Evolutionary conservation across 1,284 basidiomycete species (phyloP), one percentile per base, ranked within the genome.

Genomic region (Xanthoconium separans): DNA sequence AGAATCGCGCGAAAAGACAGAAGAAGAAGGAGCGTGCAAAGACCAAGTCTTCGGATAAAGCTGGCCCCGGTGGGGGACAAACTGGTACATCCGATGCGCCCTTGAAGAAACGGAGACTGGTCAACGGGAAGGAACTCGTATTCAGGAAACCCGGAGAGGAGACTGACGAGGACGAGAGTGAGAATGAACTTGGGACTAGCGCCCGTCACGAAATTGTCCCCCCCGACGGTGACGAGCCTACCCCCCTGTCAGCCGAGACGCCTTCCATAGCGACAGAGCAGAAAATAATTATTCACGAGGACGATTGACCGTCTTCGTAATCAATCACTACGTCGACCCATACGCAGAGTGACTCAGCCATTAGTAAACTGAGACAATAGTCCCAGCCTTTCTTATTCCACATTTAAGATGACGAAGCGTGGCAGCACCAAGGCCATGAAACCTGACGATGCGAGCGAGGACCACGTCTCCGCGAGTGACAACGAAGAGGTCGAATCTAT

Each of bases 1-100:
- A 94, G 75, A 97, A 97, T 69, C 81, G 95, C 16, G 89, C 91
- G 11, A 95, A 91, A 69, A 77, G 95, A 47, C 89, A 87, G 71
- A 95, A 95, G 79, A 92, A 93, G 78, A 98, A 95, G 70, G 85
- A 80, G 59, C 80, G 77, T 45, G 74, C 75, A 65, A 85, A 83
- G 65, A 66, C 58, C 6, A 82, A 80, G 62, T 20, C 57, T 4
- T 58, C 48, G 18, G 69, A 69, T 39, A 71, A 68, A 34, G 44
- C 60, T n/a, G 64, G 61, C 16, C 57, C 55, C 7, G 47, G 56
- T 42, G 67, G 62, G 55, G 64, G 60, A 49, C 46, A 54, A 13
- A 47, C 61, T 22, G 55, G 59, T 34, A 63, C 57, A 29, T 58
- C 63, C 22, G 68, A 70, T 24, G 65, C 57, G 33, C 74, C 77